phyloP scores from a whole-genome alignment of 495 filamentous ascomycete species.

The Penicillium bialowiezense region DNA sequence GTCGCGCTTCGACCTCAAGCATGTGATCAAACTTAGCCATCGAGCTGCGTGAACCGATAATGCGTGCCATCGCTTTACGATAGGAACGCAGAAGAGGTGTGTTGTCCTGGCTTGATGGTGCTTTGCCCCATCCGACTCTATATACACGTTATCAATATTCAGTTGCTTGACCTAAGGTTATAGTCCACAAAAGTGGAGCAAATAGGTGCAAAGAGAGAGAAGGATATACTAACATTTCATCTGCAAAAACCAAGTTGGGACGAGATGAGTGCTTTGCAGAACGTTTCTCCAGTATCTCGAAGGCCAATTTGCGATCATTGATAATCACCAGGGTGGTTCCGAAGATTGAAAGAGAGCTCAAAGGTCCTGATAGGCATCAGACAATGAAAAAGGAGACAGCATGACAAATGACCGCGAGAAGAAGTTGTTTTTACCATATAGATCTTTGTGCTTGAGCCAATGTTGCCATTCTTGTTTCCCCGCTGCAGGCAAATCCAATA shows the following conservation, averaged over 20 bases:
- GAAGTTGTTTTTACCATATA: conserved; percentile 30
- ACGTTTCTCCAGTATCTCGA: conserved; percentile 45
- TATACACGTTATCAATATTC: too few species aligned
- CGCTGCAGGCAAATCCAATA: conserved; percentile 40
- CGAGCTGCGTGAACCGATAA: conserved; percentile 27
- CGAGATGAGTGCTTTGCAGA: conserved; percentile 41
- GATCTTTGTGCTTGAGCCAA: conserved; percentile 51
- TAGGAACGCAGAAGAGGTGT: conserved; percentile 24
- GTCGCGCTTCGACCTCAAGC: conserved; percentile 30
- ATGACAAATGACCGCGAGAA: too few species aligned
- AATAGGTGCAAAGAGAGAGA: too few species aligned
- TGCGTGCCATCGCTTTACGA: conserved; percentile 31
- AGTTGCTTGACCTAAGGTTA: too few species aligned
- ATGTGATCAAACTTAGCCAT: conserved; percentile 26
- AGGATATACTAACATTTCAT: conserved; percentile 26
- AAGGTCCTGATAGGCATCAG: conserved; percentile 23
- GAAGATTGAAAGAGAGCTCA: conserved; percentile 48
- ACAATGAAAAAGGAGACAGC: too few species aligned
- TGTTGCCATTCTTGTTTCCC: conserved; percentile 42
- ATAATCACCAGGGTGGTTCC: conserved; percentile 48
- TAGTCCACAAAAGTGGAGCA: too few species aligned
- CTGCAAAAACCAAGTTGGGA: conserved; percentile 31
- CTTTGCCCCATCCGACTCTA: conserved; percentile 23
- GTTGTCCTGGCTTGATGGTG: conserved; percentile 25
- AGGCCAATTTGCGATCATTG: conserved; percentile 37